Conservation (phyloP, 2,329 filamentous ascomycete genomes). For the Torrubiella hemipterigena region DNA sequence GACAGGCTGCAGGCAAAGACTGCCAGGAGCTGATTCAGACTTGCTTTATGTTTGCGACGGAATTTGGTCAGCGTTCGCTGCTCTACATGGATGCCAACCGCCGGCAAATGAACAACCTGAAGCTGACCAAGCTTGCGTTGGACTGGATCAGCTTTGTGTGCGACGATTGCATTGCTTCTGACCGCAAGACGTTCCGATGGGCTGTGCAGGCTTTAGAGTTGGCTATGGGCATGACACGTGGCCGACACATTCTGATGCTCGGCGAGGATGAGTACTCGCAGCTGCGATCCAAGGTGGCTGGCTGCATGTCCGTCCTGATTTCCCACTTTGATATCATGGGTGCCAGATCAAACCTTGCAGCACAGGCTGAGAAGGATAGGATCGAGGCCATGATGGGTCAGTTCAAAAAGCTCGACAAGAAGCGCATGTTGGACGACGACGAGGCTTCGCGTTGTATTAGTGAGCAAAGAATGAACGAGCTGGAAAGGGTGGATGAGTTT, state of each 20-base stretch:
- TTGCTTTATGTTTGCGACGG: conserved; percentile 97
- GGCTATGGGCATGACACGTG: conserved; percentile 92
- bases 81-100: conserved; percentile 94
- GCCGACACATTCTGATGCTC: conserved; percentile 83
- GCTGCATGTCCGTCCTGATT: conserved; percentile 94
- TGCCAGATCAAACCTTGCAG: conserved; percentile 81
- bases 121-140: conserved; percentile 81
- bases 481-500: conserved; percentile 65
- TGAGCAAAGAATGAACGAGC: conserved; percentile 60
- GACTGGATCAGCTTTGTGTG: conserved; percentile 99
- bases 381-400: conserved; percentile 70
- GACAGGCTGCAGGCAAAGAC: conserved; percentile 70
- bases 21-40: conserved; percentile 96
- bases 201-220: conserved; percentile 92
- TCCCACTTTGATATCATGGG: conserved; percentile 99
- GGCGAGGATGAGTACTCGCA: conserved; percentile 78
- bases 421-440: conserved; percentile 64
- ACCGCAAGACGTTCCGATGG: conserved; percentile 95
- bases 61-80: conserved; percentile 90
- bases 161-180: conserved; percentile 87
- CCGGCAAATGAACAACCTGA: conserved; percentile 93
- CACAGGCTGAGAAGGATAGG: conserved; percentile 84
- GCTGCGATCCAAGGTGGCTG: conserved; percentile 78
- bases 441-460: conserved; percentile 67
- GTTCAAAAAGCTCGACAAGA: conserved; percentile 67